Base-by-base conservation (phyloP, 1,284 basidiomycete genomes). In the Pseudozyma flocculosa region DNA sequence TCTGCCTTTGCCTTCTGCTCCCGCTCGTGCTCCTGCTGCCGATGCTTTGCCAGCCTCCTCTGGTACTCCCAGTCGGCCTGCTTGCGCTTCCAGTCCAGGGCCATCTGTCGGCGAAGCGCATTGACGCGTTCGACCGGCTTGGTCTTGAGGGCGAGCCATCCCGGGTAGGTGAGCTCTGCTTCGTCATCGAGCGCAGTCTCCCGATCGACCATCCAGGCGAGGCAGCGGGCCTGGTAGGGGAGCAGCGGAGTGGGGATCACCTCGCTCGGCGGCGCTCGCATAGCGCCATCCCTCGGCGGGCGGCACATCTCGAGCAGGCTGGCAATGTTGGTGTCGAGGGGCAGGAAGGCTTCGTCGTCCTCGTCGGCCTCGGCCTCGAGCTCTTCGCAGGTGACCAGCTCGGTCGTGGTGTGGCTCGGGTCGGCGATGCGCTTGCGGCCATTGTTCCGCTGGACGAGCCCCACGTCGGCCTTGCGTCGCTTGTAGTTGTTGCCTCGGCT, bases 301-400 rank as follows among this genome's bases (percentile, higher is more conserved):
- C 62, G 62, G 23, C 62, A 65, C 21, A 52, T 55, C 29, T 65
- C 62, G 29, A 65, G 58, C 17, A 65, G 52, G 41, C 58, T 65
- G 2, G 57, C 58, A 17, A 65, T 41, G 39, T 61, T 65, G 36
- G 48, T 49, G 26, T 65, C 62, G 17, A 61, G 58, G 19, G 62
- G 62, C 39, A 65, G 21, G 22, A 48, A 48, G 4, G 41, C 48
- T n/a, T 49, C 48, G 11, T 38, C 36, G 15, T 37, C 36, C 17
- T 37, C 36, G 8, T 19, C 15, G 14, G 14, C 17, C 17, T 19
- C 18, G 17, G 36, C 14, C 8, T 37, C 36, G 7, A 14, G 8
- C 36, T 37, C 36, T 15, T 37, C 18, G 7, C 36, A 37, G 36
- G 15, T 4, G 17, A 17, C 17, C 14, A 7, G 7, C 8, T 17